Base-by-base conservation (phyloP, 2,329 filamentous ascomycete species). In the Tolypocladium capitatum region DNA sequence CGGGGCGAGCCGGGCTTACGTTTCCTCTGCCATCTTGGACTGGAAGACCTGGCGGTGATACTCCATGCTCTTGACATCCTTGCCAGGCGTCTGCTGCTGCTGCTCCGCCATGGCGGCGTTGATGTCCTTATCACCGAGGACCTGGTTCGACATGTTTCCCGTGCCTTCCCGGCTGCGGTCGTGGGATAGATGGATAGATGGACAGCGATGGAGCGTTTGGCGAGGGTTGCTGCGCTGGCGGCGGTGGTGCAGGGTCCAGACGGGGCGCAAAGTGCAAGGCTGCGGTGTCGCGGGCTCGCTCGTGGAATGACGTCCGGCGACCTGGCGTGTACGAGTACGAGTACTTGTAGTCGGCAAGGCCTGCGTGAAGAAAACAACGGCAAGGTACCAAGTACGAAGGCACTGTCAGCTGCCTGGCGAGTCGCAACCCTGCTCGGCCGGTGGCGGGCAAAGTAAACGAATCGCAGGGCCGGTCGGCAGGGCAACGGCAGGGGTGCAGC, bases 11-110 rank as follows among this genome's bases (percentile, higher is more conserved):
- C 20, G 24, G n/a, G 69, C 79, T 55, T 72, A 86, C 84, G 78
- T 70, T 54, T 77, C 74, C 58, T 80, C 70, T 48, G 82, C 74
- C 64, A 87, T 79, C 72, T 84, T 86, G 63, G 75, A 78, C 62
- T 86, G 77, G 50, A 89, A 71, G 48, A 86, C 73, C 68, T 87
- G 81, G 52, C 84, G 83, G 62, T 89, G 84, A 62, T 86, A 86
- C 60, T 88, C 84, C 73, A 90, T 79, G 69, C 72, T 80, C 74
- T 80, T 81, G 47, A 79, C 67, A 51, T 75, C 68, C 63, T 74
- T 71, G 57, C 53, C 57, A 49, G 63, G 56, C 46, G 44, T 49
- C 36, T 55, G 51, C 14, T 40, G 32, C 42, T 49, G 42, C 41
- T 49, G 43, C 18, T 64, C 61, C 28, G 61, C 49, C 54, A 76